Percentiles rank a stretch among this genome's conserved stretches.
These are phyloP conservation scores for Scheffersomyces amazonensis DNA, from an alignment of 805 yeast genomes.

Conservation along the genomic window DNA sequence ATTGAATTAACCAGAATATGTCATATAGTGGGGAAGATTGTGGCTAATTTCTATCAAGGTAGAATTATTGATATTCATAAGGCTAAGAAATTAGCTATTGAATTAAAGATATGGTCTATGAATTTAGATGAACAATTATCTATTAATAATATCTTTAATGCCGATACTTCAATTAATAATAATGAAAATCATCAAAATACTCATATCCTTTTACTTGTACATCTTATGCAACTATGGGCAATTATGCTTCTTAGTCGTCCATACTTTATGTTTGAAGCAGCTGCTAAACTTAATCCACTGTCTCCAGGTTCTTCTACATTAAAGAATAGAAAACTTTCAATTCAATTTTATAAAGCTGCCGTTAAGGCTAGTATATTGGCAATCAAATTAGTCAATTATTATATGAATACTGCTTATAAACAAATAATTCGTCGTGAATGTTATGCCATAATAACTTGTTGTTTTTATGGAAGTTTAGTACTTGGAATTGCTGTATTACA, in stretches of 20 bases:
- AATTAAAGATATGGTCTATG: constrained; percentile 31
- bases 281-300: constrained; percentile 2
- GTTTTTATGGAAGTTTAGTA: constrained; percentile 10
- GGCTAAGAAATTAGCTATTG: constrained; percentile 32
- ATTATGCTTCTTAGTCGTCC: constrained; percentile 40
- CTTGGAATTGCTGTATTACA: constrained; percentile 7
- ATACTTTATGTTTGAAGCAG: constrained; percentile 30
- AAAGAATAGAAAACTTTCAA: constrained; percentile 5
- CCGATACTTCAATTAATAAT: constrained; percentile 7
- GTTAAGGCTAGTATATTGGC: constrained; percentile 13
- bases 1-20: constrained; percentile 24
- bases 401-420: constrained; percentile 8
- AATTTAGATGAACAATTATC: constrained; percentile 28
- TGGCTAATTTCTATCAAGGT: constrained; percentile 28
- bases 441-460: constrained; percentile 12
- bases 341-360: constrained; percentile 12
- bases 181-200: constrained; percentile 14
- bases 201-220: constrained; percentile 22
- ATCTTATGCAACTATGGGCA: constrained; percentile 34
- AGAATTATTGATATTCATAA: constrained; percentile 23
- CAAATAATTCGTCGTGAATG: constrained; percentile 9
- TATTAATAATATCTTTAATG: constrained; percentile 17
- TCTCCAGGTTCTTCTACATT: background rate
- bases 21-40: constrained; percentile 24
- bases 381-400: constrained; percentile 12